Evolutionary conservation across 768 basidiomycete species (phyloP).

Genomic region (Boletus bicolor): DNA sequence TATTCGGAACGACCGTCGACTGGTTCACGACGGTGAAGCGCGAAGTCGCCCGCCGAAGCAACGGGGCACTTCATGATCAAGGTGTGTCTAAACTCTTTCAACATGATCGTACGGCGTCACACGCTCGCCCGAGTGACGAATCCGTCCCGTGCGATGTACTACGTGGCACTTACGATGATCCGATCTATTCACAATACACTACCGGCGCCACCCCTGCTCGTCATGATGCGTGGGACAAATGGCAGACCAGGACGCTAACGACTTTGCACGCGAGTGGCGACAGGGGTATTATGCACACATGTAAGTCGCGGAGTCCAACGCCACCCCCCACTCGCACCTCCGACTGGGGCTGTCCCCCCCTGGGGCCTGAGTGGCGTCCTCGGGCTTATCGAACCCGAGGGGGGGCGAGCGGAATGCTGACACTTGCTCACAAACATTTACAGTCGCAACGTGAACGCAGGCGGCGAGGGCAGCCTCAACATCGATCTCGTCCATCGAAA

Average conservation of each 20-base stretch:
- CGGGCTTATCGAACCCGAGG: no score
- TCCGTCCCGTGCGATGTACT: background rate
- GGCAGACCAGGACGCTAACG: conserved; percentile 23
- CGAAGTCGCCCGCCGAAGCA: conserved; percentile 13
- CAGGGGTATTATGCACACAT: conserved; percentile 39
- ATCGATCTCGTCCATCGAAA: conserved; percentile 49
- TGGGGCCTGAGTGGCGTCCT: no score
- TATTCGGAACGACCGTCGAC: conserved; percentile 51
- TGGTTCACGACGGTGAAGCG: conserved; percentile 31
- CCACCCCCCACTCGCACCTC: no score
- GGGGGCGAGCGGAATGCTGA: background rate
- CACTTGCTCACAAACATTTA: no score
- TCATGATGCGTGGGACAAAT: background rate
- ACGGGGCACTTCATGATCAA: conserved; percentile 5
- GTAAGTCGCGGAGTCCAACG: conserved; percentile 1
- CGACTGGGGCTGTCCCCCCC: no score
- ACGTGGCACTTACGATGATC: background rate
- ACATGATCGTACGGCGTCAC: no score
- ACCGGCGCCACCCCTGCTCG: background rate
- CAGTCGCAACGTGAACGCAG: conserved; percentile 44
- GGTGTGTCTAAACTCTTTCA: conserved; percentile 9
- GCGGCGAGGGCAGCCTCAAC: conserved; percentile 46
- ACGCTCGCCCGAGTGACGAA: background rate
- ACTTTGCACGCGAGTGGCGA: conserved; percentile 59
- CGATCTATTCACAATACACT: background rate